A percentile compares a stretch with the other conserved stretches of the same genome.
phyloP scores from a whole-genome alignment of 371 early-diverging fungal genomes.

The Mortierella sp. region DNA sequence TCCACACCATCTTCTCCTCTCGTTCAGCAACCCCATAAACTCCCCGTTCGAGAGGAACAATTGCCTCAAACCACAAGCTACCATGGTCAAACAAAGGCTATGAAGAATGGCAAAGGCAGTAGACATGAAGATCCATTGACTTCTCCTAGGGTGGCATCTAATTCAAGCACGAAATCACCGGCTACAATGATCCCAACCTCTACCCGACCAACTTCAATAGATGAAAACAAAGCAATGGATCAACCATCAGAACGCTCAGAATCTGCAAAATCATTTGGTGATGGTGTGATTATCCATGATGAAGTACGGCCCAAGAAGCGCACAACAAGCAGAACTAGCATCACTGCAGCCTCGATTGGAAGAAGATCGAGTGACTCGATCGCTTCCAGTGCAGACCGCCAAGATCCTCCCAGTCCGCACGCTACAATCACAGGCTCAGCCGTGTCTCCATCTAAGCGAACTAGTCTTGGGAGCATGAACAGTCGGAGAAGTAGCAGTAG shows the following conservation, averaged over 20 bases:
- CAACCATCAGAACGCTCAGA: background rate
- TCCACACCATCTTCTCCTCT: slow-evolving; percentile 45
- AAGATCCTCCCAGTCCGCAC: slow-evolving; percentile 26
- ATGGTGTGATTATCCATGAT: slow-evolving; percentile 41
- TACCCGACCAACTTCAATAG: background rate
- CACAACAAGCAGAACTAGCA: slow-evolving; percentile 51
- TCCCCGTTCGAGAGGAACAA: background rate
- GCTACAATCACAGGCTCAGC: background rate
- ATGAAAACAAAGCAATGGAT: slow-evolving; percentile 4
- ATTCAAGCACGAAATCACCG: slow-evolving; percentile 14
- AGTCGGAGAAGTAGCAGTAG: slow-evolving; percentile 54
- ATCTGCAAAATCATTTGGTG: slow-evolving; percentile 26
- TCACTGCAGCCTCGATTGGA: slow-evolving; percentile 46
- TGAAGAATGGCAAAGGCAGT: slow-evolving; percentile 11
- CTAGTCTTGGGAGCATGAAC: slow-evolving; percentile 44
- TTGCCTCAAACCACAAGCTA: background rate
- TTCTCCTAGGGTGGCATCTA: slow-evolving; percentile 17
- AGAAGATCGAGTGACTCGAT: slow-evolving; percentile 38
- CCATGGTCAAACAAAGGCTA: background rate
- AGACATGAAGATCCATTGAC: slow-evolving; percentile 20
- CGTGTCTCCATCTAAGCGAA: slow-evolving; percentile 28
- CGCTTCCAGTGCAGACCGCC: slow-evolving; percentile 15
- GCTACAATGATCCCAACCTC: slow-evolving; percentile 16
- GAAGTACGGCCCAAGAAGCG: slow-evolving; percentile 44
- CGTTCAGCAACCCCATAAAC: slow-evolving; percentile 14